Base-by-base conservation (phyloP, 208 protist species). In the Crithidia thermophila region DNA sequence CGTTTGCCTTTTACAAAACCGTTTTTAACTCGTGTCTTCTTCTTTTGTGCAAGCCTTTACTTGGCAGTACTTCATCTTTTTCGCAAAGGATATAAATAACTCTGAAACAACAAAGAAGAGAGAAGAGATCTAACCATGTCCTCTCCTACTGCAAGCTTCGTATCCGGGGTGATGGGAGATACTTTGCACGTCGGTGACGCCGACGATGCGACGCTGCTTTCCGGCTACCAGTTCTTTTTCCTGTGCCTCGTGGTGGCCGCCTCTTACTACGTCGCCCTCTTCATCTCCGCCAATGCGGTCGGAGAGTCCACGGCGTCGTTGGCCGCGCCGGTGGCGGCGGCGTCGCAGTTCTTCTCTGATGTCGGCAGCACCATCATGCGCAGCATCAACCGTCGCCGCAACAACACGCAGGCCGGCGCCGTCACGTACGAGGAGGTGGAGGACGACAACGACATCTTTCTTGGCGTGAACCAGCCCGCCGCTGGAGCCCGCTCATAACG, bases 221-320 rank as follows among this genome's bases (percentile, higher is more conserved):
- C 47, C 34, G 80, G 74, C 13, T 69, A 56, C 14, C 72, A 85
- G 59, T 88, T 87, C 73, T 60, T 81, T 13, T 30, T 89, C 11
- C 60, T 94, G 43, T 67, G 74, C 31, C 27, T 94, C 8, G 51
- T 85, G 9, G 77, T 66, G 23, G 39, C 50, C 2, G 46, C 36
- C 30, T 88, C 75, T 56, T 90, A 94, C 55, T 94, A 88, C 58
- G 46, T 65, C 13, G 68, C 84, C 0, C 58, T 88, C 16, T 76
- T 73, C 47, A 67, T 94, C 30, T 87, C 79, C 33, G 62, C 72
- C 11, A 9, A 63, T 11, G 82, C 84, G 28, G 82, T 87, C 18
- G 87, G 84, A 0, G 87, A 91, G 56, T 84, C 79, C 25, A 83
- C 74, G 27, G 58, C 50, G 13, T 60, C 70, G 2, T 59, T 94